Percentiles rank a stretch among this genome's conserved stretches.
phyloP scores from a whole-genome alignment of 371 early-diverging fungal species.

The Phascolomyces articulosus region DNA sequence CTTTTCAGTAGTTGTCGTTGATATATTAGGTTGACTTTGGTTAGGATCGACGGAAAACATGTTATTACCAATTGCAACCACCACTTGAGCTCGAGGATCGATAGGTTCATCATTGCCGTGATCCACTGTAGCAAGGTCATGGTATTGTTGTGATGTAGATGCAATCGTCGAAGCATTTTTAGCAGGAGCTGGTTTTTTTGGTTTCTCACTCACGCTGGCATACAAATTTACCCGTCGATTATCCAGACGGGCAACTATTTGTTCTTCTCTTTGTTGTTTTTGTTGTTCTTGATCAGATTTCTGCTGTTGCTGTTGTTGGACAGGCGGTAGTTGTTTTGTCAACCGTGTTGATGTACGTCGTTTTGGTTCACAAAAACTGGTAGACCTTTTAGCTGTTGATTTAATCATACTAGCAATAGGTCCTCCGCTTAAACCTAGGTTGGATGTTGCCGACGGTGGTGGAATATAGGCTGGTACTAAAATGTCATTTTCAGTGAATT shows the following conservation, averaged over 20 bases:
- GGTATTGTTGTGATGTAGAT: neutral
- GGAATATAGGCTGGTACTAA: neutral
- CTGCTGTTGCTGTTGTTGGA: neutral
- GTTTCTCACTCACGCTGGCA: neutral
- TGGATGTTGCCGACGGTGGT: neutral
- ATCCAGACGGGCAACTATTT: neutral
- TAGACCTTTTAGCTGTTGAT: slow-evolving; percentile 1
- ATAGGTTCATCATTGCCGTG: slow-evolving; percentile 33
- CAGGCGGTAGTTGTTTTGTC: neutral
- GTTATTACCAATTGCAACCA: slow-evolving; percentile 56
- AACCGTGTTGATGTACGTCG: slow-evolving; percentile 3
- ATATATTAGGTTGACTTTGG: neutral
- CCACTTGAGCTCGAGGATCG: slow-evolving; percentile 53
- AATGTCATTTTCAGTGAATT: slow-evolving; percentile 21
- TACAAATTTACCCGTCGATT: neutral
- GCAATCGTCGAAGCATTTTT: neutral
- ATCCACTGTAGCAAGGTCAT: neutral
- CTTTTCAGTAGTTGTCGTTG: neutral
- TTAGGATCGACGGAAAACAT: slow-evolving; percentile 57
- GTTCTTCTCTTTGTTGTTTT: slow-evolving; percentile 2
- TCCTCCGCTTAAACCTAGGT: too few species aligned
- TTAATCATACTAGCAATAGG: neutral
- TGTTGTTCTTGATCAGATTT: too few species aligned
- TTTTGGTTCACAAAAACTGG: slow-evolving; percentile 8
- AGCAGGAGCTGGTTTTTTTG: slow-evolving; percentile 19